A percentile compares a stretch with the other conserved stretches of the same genome.
Evolutionary conservation across 2,329 filamentous ascomycete species (phyloP).

Genomic region (Diaporthe destruens): DNA sequence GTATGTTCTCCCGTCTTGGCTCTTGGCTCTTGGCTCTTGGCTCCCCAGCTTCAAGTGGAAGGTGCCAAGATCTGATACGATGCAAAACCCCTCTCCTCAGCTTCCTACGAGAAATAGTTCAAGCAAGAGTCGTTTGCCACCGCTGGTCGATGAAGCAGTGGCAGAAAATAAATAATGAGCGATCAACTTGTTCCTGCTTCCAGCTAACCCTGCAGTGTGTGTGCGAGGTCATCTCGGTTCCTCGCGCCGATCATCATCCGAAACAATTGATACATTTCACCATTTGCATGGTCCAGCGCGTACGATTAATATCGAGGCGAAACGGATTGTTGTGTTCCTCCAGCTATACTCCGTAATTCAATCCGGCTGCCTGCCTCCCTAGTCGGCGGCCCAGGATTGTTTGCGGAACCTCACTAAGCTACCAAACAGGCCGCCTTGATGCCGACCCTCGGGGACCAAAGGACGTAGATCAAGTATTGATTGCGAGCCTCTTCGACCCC

Average conservation of each 20-base stretch:
- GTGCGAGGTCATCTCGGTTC: too few relatives aligned
- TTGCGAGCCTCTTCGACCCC: background rate
- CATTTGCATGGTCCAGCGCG: background rate
- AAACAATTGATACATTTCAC: background rate
- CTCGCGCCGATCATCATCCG: background rate
- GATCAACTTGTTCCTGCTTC: background rate
- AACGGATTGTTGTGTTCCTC: background rate
- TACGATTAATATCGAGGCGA: background rate
- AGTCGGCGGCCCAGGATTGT: background rate
- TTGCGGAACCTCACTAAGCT: background rate
- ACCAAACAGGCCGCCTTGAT: background rate
- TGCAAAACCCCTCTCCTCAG: background rate
- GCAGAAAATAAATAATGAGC: background rate
- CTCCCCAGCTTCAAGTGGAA: constrained; percentile 19
- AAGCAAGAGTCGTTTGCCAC: background rate
- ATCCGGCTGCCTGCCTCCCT: background rate
- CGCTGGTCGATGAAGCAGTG: background rate
- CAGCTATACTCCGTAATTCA: background rate
- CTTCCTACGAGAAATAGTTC: background rate
- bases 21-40: constrained; percentile 33
- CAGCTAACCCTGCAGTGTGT: background rate
- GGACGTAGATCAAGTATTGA: background rate
- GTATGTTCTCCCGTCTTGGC: constrained; percentile 9
- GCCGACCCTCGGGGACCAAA: too few relatives aligned
- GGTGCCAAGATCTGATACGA: constrained; percentile 21